Base-by-base conservation (phyloP, 1,139 yeast species). In the Geotrichum klebahnii region DNA sequence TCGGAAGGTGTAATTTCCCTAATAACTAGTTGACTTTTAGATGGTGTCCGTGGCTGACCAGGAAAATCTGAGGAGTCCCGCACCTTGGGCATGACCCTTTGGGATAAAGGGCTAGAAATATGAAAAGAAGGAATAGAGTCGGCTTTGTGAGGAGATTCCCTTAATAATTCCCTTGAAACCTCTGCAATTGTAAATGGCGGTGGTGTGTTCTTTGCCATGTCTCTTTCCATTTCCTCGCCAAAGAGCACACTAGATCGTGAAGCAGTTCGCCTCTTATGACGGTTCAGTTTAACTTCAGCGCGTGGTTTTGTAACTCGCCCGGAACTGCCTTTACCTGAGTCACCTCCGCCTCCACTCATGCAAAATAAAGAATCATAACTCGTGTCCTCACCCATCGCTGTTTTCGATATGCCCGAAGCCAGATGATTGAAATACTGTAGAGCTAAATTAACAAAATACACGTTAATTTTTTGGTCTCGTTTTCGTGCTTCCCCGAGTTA, bases 1-100 rank as follows among this genome's bases (percentile, higher is more conserved):
- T 46, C 49, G 1, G 43, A 36, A 9, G 34, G 40, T 2, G 44
- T 46, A 28, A 24, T 24, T 26, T 46, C 49, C 8, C 39, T 32
- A 5, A 46, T 23, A 2, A 10, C 39, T 17, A 10, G 10, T 22
- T 20, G 16, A 14, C 39, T 3, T 24, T n/a, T 24, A 9, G 14
- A 31, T 8, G 44, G 44, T 20, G 44, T 22, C 4, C 26, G 14
- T 17, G 35, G 44, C 19, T 5, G 17, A n/a, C 5, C 4, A 9
- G 35, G 17, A 32, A n/a, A 19, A 32, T 28, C 31, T 28, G 10
- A 12, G 31, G 10, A 12, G 31, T 16, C 14, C n/a, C 6, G n/a
- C 35, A n/a, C n/a, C 4, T 5, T 3, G 9, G 17, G 38, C 17
- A 17, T 17, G 5, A 12, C n/a, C n/a, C 19, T 16, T 12, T 5